Evolutionary conservation across 2,329 filamentous ascomycete species (phyloP), one percentile per base, ranked within the genome.

Genomic region (Coniochaeta pulveracea): DNA sequence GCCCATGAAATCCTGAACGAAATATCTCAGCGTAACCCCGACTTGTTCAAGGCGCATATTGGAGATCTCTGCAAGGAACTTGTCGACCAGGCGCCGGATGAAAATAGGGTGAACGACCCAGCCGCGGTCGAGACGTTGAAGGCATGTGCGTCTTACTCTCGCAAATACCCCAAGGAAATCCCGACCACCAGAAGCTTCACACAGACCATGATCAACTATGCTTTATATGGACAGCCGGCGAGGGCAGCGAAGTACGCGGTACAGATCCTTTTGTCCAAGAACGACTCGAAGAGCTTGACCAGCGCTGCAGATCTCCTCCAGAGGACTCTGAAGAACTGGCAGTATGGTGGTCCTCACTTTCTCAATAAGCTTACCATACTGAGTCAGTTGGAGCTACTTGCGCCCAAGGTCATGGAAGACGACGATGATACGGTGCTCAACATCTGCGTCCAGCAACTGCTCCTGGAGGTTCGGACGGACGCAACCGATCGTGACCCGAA

Each of bases 221-320:
- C 88, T 2, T 67, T 89, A 14, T 82, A 84, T 48, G 89, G 89
- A 15, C 72, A 72, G 16, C 89, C 88, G 3, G 72, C 84, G 9
- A 79, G 80, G 50, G 83, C 85, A 7, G 85, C 89, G 15, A 98
- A 98, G 56, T 86, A 96, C 58, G 91, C 91, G 0, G 77, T 96
- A 31, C 88, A 85, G 18, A 86, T 98, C 42, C 67, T 98, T 34
- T 75, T 94, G 56, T 78, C 83, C 22, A 79, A 78, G 45, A 64
- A 66, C 28, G 68, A 75, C 15, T 76, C 88, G 44, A 91, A 85
- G 53, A 81, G 68, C 43, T 58, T 88, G 48, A 80, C 93, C 61
- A 83, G 85, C 38, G 84, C 85, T 6, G 86, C 80, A 34, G 86
- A 93, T 45, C 68, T 98, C 9, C 58, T 95, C 6, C 72, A 80